A percentile compares a stretch with the other conserved stretches of the same genome.
These are phyloP conservation scores for Reutealis trisperma DNA, from an alignment of 345 rosid genomes.

Conservation along the genomic window DNA sequence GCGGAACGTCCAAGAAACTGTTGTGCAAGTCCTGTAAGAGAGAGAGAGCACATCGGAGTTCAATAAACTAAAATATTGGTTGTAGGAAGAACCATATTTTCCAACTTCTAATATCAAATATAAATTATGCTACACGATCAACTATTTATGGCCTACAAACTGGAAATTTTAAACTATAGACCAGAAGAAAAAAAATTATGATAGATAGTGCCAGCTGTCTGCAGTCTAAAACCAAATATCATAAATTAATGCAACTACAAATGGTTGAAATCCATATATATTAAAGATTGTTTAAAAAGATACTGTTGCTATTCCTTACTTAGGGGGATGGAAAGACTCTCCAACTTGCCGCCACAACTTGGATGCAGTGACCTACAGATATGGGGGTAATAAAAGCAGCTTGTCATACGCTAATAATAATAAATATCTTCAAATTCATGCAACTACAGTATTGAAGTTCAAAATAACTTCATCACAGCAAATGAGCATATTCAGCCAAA, in stretches of 20 bases:
- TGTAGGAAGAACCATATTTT: constrained; percentile 1
- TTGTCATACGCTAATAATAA: constrained; percentile 14
- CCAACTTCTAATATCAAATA: neutral
- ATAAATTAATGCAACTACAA: neutral
- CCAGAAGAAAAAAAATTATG: neutral
- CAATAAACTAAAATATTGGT: constrained; percentile 2
- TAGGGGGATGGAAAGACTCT: constrained; percentile 89
- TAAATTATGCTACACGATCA: neutral
- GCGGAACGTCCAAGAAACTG: constrained; percentile 92
- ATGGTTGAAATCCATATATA: neutral
- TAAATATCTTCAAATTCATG: neutral
- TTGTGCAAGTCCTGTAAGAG: constrained; percentile 80
- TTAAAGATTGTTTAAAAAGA: constrained; percentile 1
- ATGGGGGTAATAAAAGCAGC: constrained; percentile 19
- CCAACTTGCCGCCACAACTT: constrained; percentile 92
- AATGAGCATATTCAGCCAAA: neutral
- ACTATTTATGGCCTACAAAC: neutral
- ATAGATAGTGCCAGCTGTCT: neutral
- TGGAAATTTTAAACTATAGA: neutral
- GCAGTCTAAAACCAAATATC: neutral
- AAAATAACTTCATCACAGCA: neutral
- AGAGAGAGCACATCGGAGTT: neutral
- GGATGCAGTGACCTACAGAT: constrained; percentile 68
- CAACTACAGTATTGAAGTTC: neutral
- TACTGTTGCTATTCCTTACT: constrained; percentile 46